A percentile compares a stretch with the other conserved stretches of the same genome.
Evolutionary conservation across 345 rosid genomes (phyloP).

Genomic region (Moricandia arvensis): DNA sequence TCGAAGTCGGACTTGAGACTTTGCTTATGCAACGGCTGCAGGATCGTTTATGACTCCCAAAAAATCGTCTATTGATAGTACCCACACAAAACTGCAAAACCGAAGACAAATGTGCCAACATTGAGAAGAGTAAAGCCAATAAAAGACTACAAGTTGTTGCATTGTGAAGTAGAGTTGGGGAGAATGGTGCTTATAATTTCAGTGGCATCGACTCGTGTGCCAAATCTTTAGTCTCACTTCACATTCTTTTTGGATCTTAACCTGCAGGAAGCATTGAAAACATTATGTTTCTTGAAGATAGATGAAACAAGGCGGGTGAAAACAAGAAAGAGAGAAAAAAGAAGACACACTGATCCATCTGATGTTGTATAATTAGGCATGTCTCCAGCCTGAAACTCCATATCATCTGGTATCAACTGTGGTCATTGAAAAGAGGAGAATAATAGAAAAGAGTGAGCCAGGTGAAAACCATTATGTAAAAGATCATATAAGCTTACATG

Average conservation of each 20-base stretch:
- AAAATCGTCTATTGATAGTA: conserved; percentile 88
- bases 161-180: conserved; percentile 5
- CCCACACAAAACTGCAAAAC: conserved; percentile 86
- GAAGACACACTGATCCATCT: conserved; percentile 74
- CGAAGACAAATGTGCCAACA: neutral
- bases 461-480: neutral
- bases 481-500: conserved; percentile 53
- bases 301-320: neutral
- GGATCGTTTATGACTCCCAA: conserved; percentile 94
- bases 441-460: too few relatives aligned
- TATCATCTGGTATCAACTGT: conserved; percentile 91
- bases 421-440: neutral
- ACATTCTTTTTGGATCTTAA: conserved; percentile 88
- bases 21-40: conserved; percentile 48
- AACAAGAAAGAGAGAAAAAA: neutral
- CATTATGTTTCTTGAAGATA: conserved; percentile 5
- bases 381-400: conserved; percentile 94
- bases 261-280: conserved; percentile 43
- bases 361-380: conserved; percentile 88
- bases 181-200: conserved; percentile 55
- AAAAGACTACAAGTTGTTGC: neutral
- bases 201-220: conserved; percentile 87
- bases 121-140: neutral
- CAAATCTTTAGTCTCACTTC: conserved; percentile 94
- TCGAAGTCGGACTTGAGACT: neutral